These are phyloP conservation scores for Cystofilobasidium ferigula DNA, from an alignment of 768 basidiomycete species.

Conservation along the genomic window DNA sequence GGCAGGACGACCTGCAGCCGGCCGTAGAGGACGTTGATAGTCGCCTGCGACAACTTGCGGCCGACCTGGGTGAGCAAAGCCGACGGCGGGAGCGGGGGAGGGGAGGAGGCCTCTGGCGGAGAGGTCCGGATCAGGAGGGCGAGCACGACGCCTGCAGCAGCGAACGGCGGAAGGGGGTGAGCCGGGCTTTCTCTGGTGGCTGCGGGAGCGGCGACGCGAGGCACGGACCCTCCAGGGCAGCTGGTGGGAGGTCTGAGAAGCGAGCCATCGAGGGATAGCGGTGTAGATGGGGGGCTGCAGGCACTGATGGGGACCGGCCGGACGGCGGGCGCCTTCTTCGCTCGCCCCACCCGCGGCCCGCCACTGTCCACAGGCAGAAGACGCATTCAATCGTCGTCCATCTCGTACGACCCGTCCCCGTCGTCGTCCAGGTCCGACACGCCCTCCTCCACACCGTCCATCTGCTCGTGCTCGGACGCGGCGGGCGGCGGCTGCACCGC, in stretches of 20 bases:
- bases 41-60: not conserved
- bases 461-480: not conserved
- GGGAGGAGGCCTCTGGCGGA: not conserved
- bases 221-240: too few species aligned
- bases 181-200: too few species aligned
- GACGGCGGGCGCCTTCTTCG: too few species aligned
- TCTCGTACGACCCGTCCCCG: not conserved
- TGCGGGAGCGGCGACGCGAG: too few species aligned
- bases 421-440: not conserved
- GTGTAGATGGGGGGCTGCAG: too few species aligned
- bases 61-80: not conserved
- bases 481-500: not conserved
- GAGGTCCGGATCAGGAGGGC: not conserved
- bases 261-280: too few species aligned
- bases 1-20: constrained; percentile 4
- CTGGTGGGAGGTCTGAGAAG: too few species aligned
- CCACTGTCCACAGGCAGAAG: too few species aligned
- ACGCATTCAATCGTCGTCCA: constrained; percentile 2
- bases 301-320: too few species aligned
- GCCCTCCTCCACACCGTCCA: not conserved
- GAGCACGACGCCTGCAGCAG: not conserved
- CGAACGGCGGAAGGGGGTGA: too few species aligned
- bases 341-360: too few species aligned
- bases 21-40: not conserved
- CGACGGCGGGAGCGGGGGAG: not conserved